These are phyloP conservation scores for Lentinus tigrinus DNA, from an alignment of 768 basidiomycete species.

Conservation along the genomic window DNA sequence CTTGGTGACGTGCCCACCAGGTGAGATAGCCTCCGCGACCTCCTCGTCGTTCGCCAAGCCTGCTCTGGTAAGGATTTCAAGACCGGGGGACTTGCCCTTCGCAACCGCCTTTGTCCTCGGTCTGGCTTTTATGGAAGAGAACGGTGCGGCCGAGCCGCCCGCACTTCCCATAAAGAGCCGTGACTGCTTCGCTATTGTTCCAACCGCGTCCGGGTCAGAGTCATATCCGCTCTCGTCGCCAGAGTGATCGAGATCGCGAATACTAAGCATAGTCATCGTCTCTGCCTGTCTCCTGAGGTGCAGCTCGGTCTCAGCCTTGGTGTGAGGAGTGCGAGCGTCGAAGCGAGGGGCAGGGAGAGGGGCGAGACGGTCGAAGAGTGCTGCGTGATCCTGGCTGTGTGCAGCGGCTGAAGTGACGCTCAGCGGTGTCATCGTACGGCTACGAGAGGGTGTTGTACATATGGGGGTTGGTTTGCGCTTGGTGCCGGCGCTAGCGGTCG, in stretches of 20 bases:
- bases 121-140: slow-evolving; percentile 17
- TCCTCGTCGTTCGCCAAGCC: slow-evolving; percentile 24
- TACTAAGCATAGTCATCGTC: slow-evolving; percentile 58
- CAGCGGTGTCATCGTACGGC: slow-evolving; percentile 40
- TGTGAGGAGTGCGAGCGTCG: slow-evolving; percentile 45
- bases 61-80: slow-evolving; percentile 16
- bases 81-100: slow-evolving; percentile 19
- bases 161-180: slow-evolving; percentile 13
- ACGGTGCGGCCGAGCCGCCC: slow-evolving; percentile 12
- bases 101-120: not conserved
- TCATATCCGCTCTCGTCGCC: slow-evolving; percentile 50
- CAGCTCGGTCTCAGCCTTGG: slow-evolving; percentile 53
- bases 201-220: slow-evolving; percentile 41
- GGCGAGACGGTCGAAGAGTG: slow-evolving; percentile 51
- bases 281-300: slow-evolving; percentile 55
- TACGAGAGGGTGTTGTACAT: slow-evolving; percentile 55
- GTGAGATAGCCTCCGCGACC: slow-evolving; percentile 48
- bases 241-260: slow-evolving; percentile 53
- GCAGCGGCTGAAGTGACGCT: slow-evolving; percentile 32
- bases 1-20: slow-evolving; percentile 75
- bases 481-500: slow-evolving; percentile 37
- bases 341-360: slow-evolving; percentile 56
- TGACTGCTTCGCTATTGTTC: slow-evolving; percentile 13
- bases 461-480: slow-evolving; percentile 64
- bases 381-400: slow-evolving; percentile 13